Percentiles rank a stretch among this genome's conserved stretches.
phyloP scores from a whole-genome alignment of 257 asterid genomes.

The Nicotiana undulata region DNA sequence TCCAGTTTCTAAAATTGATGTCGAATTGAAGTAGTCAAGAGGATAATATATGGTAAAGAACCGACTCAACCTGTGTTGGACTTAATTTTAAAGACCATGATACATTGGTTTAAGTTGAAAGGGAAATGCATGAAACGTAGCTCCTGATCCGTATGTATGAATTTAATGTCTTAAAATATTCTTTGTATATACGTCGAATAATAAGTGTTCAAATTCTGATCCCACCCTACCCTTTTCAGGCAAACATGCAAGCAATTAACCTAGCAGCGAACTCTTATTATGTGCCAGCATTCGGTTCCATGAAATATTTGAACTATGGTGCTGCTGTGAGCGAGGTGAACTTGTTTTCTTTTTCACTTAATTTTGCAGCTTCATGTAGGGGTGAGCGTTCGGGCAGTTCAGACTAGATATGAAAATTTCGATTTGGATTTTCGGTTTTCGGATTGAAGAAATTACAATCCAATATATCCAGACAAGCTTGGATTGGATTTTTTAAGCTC shows the following conservation, averaged over 20 bases:
- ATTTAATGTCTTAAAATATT: neutral
- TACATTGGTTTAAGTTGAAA: neutral
- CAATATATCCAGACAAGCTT: too few species aligned
- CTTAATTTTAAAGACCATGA: neutral
- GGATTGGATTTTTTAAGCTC: too few species aligned
- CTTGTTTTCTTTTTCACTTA: neutral
- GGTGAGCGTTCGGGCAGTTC: too few species aligned
- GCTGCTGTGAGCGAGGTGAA: slow-evolving; percentile 70
- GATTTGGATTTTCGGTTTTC: too few species aligned
- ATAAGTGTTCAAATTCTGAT: neutral
- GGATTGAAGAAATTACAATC: too few species aligned
- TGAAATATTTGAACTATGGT: slow-evolving; percentile 47
- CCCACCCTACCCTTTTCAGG: slow-evolving; percentile 26
- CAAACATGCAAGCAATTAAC: slow-evolving; percentile 33
- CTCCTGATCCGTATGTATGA: neutral
- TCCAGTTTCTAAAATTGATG: neutral
- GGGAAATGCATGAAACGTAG: neutral
- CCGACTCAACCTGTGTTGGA: neutral
- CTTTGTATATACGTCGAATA: neutral
- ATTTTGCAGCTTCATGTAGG: neutral
- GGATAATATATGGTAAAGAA: neutral
- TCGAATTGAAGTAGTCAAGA: neutral
- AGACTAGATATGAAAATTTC: too few species aligned
- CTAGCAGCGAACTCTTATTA: slow-evolving; percentile 45
- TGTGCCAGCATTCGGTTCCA: slow-evolving; percentile 38